These are phyloP conservation scores for Euphorbia tirucalli DNA, from an alignment of 345 rosid species.

Conservation along the genomic window DNA sequence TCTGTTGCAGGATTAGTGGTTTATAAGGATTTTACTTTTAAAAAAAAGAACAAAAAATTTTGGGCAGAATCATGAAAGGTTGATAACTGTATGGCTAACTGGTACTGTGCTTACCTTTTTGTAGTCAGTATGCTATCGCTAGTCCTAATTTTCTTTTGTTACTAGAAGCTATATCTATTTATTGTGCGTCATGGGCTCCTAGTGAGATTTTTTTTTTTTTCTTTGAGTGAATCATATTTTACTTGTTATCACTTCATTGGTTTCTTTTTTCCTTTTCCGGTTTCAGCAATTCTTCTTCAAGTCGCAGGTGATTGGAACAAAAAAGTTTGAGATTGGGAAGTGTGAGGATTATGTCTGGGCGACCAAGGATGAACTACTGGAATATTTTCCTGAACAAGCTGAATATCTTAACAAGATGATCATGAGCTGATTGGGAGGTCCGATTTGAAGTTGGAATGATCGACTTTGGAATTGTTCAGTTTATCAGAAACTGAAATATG, in stretches of 20 bases:
- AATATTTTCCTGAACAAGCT: constrained; percentile 77
- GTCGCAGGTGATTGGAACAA: constrained; percentile 81
- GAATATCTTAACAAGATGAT: constrained; percentile 78
- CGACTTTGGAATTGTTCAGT: not conserved
- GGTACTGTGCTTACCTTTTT: too few relatives aligned
- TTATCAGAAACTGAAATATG: not conserved
- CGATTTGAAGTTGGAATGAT: not conserved
- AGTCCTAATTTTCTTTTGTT: not conserved
- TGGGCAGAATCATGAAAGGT: not conserved
- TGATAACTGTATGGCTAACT: not conserved
- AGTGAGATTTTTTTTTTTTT: not conserved
- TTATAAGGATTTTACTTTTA: not conserved
- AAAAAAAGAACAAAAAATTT: not conserved
- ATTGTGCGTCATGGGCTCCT: not conserved
- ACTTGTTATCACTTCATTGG: not conserved
- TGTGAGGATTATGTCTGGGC: constrained; percentile 86
- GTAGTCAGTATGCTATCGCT: not conserved
- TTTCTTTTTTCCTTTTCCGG: constrained; percentile 2
- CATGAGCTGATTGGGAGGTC: constrained; percentile 51
- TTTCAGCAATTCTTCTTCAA: constrained; percentile 85
- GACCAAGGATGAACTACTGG: constrained; percentile 86
- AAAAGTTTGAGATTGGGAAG: constrained; percentile 58
- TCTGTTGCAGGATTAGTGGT: not conserved
- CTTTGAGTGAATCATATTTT: not conserved
- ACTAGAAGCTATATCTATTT: not conserved